phyloP scores from a whole-genome alignment of 805 yeast species.

The Candida broadrunensis region DNA sequence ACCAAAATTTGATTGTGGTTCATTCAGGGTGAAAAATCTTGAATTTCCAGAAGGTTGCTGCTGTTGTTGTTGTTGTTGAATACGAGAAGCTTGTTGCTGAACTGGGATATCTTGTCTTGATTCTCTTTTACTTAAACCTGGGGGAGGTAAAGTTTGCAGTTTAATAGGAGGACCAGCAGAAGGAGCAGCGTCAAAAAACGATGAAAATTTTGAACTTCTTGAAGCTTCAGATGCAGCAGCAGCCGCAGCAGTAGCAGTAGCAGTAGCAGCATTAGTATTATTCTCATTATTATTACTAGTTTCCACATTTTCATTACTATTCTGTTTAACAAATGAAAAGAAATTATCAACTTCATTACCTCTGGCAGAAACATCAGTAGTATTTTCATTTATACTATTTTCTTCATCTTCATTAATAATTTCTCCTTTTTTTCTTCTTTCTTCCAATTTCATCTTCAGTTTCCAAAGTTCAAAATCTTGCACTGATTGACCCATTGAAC shows the following conservation, averaged over 20 bases:
- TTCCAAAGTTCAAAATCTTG: conserved; percentile 63
- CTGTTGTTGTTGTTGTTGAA: conserved; percentile 2
- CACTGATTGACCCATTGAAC: conserved; percentile 47
- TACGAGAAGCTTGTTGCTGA: conserved; percentile 1
- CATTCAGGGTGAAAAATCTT: background rate
- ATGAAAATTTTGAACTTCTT: conserved; percentile 36
- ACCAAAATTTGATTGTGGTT: background rate
- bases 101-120: background rate
- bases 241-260: no score
- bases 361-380: conserved; percentile 8
- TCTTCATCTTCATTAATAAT: conserved; percentile 10
- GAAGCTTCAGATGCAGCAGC: conserved; percentile 6
- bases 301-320: background rate
- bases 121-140: conserved; percentile 6
- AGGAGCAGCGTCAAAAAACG: conserved; percentile 21
- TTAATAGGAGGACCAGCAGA: background rate
- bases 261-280: background rate
- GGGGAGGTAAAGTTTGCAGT: conserved; percentile 4
- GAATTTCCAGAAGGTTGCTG: background rate
- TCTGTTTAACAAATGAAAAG: conserved; percentile 33
- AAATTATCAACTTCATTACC: conserved; percentile 44
- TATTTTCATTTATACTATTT: conserved; percentile 9
- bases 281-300: background rate
- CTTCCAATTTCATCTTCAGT: conserved; percentile 49
- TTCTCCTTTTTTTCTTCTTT: conserved; percentile 46